Percentiles rank a stretch among this genome's conserved stretches.
These are phyloP conservation scores for Hypoxylon sp. DNA, from an alignment of 2,329 filamentous ascomycete genomes.

Conservation along the genomic window DNA sequence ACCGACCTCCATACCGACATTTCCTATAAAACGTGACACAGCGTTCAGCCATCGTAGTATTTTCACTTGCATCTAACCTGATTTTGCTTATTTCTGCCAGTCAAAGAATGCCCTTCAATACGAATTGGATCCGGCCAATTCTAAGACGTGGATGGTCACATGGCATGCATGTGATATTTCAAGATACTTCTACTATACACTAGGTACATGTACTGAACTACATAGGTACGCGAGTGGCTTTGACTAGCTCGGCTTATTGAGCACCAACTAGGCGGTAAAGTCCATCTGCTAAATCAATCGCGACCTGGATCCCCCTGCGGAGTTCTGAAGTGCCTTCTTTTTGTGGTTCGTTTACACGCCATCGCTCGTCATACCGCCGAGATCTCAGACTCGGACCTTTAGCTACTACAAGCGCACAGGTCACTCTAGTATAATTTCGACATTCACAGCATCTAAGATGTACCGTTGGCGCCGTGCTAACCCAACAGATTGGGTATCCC, in stretches of 20 bases:
- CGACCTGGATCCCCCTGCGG: slow-evolving; percentile 23
- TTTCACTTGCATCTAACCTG: background rate
- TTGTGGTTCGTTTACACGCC: slow-evolving; percentile 19
- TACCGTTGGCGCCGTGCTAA: slow-evolving; percentile 10
- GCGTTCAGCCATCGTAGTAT: background rate
- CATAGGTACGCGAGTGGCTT: slow-evolving; percentile 14
- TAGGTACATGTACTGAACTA: slow-evolving; percentile 1
- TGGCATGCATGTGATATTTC: background rate
- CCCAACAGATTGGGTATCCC: slow-evolving; percentile 35
- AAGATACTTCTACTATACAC: too few relatives aligned
- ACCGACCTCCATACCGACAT: background rate
- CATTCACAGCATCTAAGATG: background rate
- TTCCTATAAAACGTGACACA: background rate
- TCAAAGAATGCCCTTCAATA: slow-evolving; percentile 5
- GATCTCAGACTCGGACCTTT: background rate
- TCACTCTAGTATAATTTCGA: background rate
- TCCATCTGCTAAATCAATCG: slow-evolving; percentile 16
- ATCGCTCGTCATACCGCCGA: slow-evolving; percentile 27
- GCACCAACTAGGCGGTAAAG: slow-evolving; percentile 13
- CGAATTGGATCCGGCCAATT: background rate
- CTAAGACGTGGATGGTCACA: background rate
- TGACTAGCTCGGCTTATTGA: slow-evolving; percentile 11
- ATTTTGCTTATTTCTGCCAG: background rate
- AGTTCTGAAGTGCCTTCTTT: slow-evolving; percentile 7
- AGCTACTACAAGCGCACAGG: background rate